Percentiles rank a stretch among this genome's conserved stretches.
phyloP scores from a whole-genome alignment of 257 asterid species.

The Forsythia viridissima region DNA sequence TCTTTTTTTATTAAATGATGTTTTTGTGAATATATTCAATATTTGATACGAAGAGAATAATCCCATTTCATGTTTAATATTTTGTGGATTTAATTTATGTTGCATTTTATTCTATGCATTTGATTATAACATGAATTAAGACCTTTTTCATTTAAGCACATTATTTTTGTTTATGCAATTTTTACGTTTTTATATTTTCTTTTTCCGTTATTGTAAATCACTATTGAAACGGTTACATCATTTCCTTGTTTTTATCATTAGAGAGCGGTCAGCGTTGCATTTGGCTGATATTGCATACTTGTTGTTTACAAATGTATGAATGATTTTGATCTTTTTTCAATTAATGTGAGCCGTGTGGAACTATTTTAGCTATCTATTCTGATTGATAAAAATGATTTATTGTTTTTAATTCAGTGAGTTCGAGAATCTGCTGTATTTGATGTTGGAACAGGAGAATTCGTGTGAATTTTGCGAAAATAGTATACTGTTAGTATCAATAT shows the following conservation, averaged over 20 bases:
- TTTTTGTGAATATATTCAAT: background rate
- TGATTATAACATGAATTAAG: slow-evolving; percentile 2
- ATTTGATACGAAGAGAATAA: background rate
- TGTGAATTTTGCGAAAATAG: slow-evolving; percentile 27
- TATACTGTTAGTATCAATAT: slow-evolving; percentile 16
- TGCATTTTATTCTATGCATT: background rate
- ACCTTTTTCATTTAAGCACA: slow-evolving; percentile 4
- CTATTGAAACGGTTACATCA: background rate
- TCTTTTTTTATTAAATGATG: slow-evolving; percentile 1
- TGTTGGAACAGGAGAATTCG: slow-evolving; percentile 27
- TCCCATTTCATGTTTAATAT: background rate
- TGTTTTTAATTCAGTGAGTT: slow-evolving; percentile 18
- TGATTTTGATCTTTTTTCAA: background rate
- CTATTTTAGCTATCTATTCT: slow-evolving; percentile 10
- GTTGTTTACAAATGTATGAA: background rate
- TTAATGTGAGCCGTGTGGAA: background rate
- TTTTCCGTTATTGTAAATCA: background rate
- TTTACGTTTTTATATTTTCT: too few species aligned
- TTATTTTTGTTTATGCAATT: background rate
- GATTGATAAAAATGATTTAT: slow-evolving; percentile 15
- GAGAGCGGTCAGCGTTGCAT: background rate
- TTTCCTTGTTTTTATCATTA: background rate
- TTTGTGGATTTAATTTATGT: background rate
- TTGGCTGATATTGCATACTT: background rate
- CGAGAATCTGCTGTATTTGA: slow-evolving; percentile 19